Base-by-base conservation (phyloP, 352 stramenopile species). In the Phytopythium helicoides region DNA sequence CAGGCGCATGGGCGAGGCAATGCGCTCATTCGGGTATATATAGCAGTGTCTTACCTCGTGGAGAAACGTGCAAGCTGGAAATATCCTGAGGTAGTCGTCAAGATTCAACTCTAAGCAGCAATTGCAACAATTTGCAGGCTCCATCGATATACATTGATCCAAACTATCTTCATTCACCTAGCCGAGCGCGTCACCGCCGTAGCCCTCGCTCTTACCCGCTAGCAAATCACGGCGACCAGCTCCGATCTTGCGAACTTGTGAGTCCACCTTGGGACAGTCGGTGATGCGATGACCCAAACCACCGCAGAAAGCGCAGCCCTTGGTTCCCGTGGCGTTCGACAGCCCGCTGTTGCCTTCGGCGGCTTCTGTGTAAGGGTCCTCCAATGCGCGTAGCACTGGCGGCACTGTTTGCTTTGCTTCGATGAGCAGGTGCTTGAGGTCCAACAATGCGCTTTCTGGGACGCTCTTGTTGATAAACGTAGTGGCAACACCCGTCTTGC, bases 391-490 rank as follows among this genome's bases (percentile, higher is more conserved):
- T 18, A 99, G 82, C 33, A 99, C 96, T 3, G 96, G 96, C 22
- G 97, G 97, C 26, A 99, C 96, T 1, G 94, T 96, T 73, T 99
- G 97, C 64, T 99, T 97, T 3, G 97, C 97, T 68, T 99, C 97
- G 18, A 97, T 91, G 12, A 99, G 85, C 56, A 99, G 60, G 68
- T 99, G 96, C 67, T 99, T 99, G 9, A 99, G 77, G 85, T 99
- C 97, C 41, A 99, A 67, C 14, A 99, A 69, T 3, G 95, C 95
- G 19, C 94, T 98, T 68, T 99, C 95, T 0, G 80, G 80, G 5
- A 95, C 83, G 47, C 82, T 92, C 73, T 99, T 99, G 76, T 99
- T 99, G 71, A 99, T 99, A 57, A 99, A 99, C 3, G 97, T 99
- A 11, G 97, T 99, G 1, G 97, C 97, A 0, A 99, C 96, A 31